Base-by-base conservation (phyloP, 1,284 basidiomycete species). In the Malassezia caprae region DNA sequence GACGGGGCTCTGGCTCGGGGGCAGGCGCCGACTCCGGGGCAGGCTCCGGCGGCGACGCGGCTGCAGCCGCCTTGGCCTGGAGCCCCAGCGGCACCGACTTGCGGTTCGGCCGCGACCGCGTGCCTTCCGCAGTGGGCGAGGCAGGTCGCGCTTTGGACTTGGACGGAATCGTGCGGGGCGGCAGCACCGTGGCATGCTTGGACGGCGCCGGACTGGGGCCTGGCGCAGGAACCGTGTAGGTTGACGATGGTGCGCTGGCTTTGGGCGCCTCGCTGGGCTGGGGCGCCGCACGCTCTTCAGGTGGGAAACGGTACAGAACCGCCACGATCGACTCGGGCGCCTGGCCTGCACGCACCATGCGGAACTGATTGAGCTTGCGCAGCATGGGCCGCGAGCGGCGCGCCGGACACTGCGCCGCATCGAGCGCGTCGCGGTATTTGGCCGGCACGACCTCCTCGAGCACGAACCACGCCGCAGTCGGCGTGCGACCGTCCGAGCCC, bases 341-440 rank as follows among this genome's bases (percentile, higher is more conserved):
- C 3, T 27, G 41, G 11, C 46, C 48, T 4, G 48, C 50, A 10
- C 53, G 49, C 15, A 62, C 48, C 47, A 52, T 58, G 21, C 65
- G 56, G 62, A 74, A 74, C 48, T 64, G 51, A 53, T 63, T 67
- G 7, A 74, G 56, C 51, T 72, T 72, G 45, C 70, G 61, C n/a
- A 74, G 53, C 64, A 68, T 66, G 6, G 70, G 65, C 11, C 54
- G 52, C 31, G 66, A 65, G 37, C 57, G 59, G 3, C 51, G 53
- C 32, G 55, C 62, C 0, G 56, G 56, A 3, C 62, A 39, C 2
- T 64, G 69, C 0, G 43, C 31, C 4, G 53, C 56, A 17, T 68
- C 68, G 8, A 74, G 52, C 30, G 69, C 67, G 4, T 53, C 59
- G 12, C 70, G 60, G 47, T 74, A 74, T 49, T 60, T 53, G 8